These are phyloP conservation scores for Mediolabrus comicus DNA, from an alignment of 108 stramenopile species.

Conservation along the genomic window DNA sequence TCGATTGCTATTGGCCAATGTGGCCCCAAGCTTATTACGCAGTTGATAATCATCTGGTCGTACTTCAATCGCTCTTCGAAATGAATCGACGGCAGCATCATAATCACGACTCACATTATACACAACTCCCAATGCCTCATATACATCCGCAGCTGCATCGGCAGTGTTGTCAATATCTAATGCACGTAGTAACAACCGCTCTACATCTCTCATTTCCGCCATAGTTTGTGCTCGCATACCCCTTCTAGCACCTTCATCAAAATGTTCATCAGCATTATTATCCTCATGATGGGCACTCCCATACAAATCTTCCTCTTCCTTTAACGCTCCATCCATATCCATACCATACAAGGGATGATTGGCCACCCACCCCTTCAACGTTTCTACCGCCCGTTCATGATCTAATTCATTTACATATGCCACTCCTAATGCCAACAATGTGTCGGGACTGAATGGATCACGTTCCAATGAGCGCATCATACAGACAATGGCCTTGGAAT, in stretches of 20 bases:
- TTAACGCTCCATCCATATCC: conserved; percentile 21
- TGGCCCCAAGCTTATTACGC: conserved; percentile 95
- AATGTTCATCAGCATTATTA: not conserved
- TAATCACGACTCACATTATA: conserved; percentile 92
- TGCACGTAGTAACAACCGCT: conserved; percentile 76
- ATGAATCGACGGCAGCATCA: conserved; percentile 75
- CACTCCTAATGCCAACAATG: conserved; percentile 86
- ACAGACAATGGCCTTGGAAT: conserved; percentile 88
- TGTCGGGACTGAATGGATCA: conserved; percentile 87
- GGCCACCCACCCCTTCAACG: conserved; percentile 91
- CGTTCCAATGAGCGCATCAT: conserved; percentile 86
- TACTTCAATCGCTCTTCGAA: conserved; percentile 68
- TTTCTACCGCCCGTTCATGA: conserved; percentile 73
- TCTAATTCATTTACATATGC: conserved; percentile 94
- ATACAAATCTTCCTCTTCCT: conserved; percentile 64
- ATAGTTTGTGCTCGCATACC: conserved; percentile 14
- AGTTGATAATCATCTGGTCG: conserved; percentile 84
- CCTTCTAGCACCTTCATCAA: conserved; percentile 8
- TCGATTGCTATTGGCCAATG: conserved; percentile 91
- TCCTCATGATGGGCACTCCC: conserved; percentile 24
- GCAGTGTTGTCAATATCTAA: conserved; percentile 58
- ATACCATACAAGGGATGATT: conserved; percentile 94
- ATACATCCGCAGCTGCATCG: conserved; percentile 74
- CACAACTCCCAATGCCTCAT: conserved; percentile 90
- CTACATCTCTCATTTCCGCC: conserved; percentile 74